phyloP scores from a whole-genome alignment of 768 basidiomycete genomes.

The Pisolithus albus region DNA sequence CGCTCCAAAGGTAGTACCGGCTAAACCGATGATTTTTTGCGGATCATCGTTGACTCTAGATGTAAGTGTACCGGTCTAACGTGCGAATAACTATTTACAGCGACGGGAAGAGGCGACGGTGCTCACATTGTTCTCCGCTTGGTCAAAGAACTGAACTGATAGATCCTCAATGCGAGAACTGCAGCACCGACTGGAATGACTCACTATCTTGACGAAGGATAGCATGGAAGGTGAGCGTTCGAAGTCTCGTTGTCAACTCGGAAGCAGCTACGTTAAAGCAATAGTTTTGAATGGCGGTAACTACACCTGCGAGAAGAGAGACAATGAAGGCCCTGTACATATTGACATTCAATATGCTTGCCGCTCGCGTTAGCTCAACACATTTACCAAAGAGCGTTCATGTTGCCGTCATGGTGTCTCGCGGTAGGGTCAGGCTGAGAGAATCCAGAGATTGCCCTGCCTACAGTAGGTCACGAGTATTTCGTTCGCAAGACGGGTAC shows the following conservation, averaged over 20 bases:
- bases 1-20: conserved; percentile 82
- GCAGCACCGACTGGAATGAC: conserved; percentile 8
- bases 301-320: conserved; percentile 55
- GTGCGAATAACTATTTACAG: background rate
- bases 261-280: conserved; percentile 66
- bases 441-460: background rate
- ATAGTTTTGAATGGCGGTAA: conserved; percentile 65
- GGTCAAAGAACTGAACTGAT: conserved; percentile 81
- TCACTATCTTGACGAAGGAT: conserved; percentile 83
- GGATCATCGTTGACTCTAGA: conserved; percentile 77
- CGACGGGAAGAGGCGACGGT: background rate
- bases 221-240: conserved; percentile 66
- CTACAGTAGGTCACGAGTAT: background rate
- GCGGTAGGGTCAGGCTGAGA: background rate
- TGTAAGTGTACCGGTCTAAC: conserved; percentile 73
- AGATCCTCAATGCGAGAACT: background rate
- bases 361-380: background rate
- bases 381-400: conserved; percentile 59
- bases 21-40: conserved; percentile 83
- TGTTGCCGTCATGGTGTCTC: conserved; percentile 26
- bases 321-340: conserved; percentile 67
- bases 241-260: conserved; percentile 59
- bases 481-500: background rate
- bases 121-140: conserved; percentile 69
- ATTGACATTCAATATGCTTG: background rate